Evolutionary conservation across 768 basidiomycete species (phyloP).

Genomic region (Pisolithus orientalis): DNA sequence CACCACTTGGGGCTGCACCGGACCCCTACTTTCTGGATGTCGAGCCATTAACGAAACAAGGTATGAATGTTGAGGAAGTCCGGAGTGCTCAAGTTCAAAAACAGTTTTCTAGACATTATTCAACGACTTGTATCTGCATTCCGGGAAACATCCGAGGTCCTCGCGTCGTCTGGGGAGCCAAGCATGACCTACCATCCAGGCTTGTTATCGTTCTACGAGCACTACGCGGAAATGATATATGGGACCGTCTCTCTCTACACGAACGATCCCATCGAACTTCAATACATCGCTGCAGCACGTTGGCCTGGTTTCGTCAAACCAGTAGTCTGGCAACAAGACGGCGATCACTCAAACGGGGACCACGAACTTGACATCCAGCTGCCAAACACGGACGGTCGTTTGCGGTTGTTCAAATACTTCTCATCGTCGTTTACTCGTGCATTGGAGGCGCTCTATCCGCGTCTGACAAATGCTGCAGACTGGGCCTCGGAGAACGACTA

Average conservation of each 20-base stretch:
- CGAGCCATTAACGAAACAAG: conserved; percentile 47
- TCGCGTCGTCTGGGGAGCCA: conserved; percentile 2
- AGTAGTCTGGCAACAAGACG: conserved; percentile 44
- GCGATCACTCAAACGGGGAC: conserved; percentile 13
- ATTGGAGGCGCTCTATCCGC: conserved; percentile 62
- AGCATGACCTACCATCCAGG: conserved; percentile 44
- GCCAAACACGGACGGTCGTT: conserved; percentile 53
- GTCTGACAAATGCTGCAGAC: conserved; percentile 53
- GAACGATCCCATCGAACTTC: conserved; percentile 61
- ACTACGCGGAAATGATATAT: conserved; percentile 54
- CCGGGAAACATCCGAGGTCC: conserved; percentile 8
- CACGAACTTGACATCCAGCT: conserved; percentile 26
- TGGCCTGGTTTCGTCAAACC: conserved; percentile 81
- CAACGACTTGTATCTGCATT: conserved; percentile 37
- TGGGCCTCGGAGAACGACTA: conserved; percentile 55
- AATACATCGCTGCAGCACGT: conserved; percentile 69
- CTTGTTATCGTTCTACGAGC: conserved; percentile 54
- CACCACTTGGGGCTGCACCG: conserved; percentile 59
- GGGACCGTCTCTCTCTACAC: conserved; percentile 59
- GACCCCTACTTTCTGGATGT: conserved; percentile 68
- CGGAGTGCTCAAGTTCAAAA: neutral
- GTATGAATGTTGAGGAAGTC: conserved; percentile 27
- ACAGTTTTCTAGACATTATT: conserved; percentile 22
- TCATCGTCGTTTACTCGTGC: conserved; percentile 56
- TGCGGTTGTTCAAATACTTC: conserved; percentile 61